phyloP scores from a whole-genome alignment of 2,329 filamentous ascomycete genomes.

The Salinomyces thailandicus region DNA sequence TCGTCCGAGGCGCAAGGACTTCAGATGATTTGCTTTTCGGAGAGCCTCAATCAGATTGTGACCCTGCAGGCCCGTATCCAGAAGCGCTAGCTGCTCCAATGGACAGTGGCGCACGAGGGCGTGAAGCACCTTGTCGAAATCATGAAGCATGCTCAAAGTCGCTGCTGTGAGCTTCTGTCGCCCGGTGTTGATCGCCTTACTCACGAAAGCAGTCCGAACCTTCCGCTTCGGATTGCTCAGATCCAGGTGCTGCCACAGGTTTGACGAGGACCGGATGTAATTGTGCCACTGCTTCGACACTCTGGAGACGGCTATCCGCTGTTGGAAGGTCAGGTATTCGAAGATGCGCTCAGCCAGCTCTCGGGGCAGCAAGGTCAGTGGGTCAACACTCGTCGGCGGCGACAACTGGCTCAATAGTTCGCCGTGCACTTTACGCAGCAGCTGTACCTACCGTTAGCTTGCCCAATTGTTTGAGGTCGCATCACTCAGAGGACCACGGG shows the following conservation, averaged over 20 bases:
- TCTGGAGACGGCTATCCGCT: conserved; percentile 38
- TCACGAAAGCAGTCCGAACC: conserved; percentile 34
- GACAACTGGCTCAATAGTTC: conserved; percentile 34
- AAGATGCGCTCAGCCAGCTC: conserved; percentile 45
- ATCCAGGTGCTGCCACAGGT: conserved; percentile 45
- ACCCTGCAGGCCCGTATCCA: conserved; percentile 18
- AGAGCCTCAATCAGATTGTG: conserved; percentile 12
- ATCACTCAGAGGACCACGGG: no score
- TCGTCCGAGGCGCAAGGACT: conserved; percentile 8
- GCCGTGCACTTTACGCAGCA: conserved; percentile 31
- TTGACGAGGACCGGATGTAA: conserved; percentile 38
- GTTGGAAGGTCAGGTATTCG: conserved; percentile 41
- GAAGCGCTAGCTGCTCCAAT: conserved; percentile 25
- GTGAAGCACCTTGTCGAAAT: conserved; percentile 29
- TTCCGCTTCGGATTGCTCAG: conserved; percentile 35
- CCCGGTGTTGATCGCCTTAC: conserved; percentile 32
- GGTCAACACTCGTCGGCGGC: conserved; percentile 38
- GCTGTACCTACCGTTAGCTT: conserved; percentile 3
- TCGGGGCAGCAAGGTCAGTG: conserved; percentile 42
- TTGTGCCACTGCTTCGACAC: conserved; percentile 47
- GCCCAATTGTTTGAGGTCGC: no score
- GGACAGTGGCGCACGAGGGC: conserved; percentile 30
- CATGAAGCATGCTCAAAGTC: conserved; percentile 28
- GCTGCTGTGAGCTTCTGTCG: conserved; percentile 26
- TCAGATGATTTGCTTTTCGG: conserved; percentile 10